Base-by-base conservation (phyloP, 176 grass and related monocot genomes). In the Luzula sylvatica region DNA sequence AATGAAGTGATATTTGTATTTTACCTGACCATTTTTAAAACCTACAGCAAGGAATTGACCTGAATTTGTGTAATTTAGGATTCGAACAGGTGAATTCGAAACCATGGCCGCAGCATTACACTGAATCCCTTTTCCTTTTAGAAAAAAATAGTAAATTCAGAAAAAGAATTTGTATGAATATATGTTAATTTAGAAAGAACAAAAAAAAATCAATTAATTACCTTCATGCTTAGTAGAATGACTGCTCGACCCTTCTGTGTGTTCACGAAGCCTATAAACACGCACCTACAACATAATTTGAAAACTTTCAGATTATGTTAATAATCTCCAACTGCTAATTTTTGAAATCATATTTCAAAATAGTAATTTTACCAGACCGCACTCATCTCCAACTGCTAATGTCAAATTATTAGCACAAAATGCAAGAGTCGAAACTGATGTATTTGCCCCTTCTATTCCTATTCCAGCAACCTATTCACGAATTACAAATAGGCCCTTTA, bases 11-110 rank as follows among this genome's bases (percentile, higher is more conserved):
- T 56, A 13, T 28, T 69, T 58, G 56, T 85, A n/a, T n/a, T n/a
- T n/a, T n/a, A 95, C 89, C 83, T 95, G 89, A 56, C 89, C 89
- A 32, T 74, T 85, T 72, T 95, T 56, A 73, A 78, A 95, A 23
- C 89, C 83, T 46, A 75, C 70, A 41, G 53, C 74, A 75, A 88
- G 26, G 42, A 55, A 67, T 15, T 79, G 58, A 5, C 89, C 83
- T 24, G 70, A 76, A 75, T 64, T 67, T 46, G 53, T 63, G 58
- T 72, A 85, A 39, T 66, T 65, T 19, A 95, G 58, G 28, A 66
- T 78, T 55, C 8, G 41, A 50, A 88, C 65, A 11, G 73, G 58
- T 40, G 67, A 76, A 48, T 82, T 73, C 38, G 67, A 66, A 57
- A 76, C 68, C 44, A 71, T 62, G 72, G 87, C 76, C 19, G 89